Evolutionary conservation across 2,329 filamentous ascomycete species (phyloP).

Genomic region (Aspergillus ibericus): DNA sequence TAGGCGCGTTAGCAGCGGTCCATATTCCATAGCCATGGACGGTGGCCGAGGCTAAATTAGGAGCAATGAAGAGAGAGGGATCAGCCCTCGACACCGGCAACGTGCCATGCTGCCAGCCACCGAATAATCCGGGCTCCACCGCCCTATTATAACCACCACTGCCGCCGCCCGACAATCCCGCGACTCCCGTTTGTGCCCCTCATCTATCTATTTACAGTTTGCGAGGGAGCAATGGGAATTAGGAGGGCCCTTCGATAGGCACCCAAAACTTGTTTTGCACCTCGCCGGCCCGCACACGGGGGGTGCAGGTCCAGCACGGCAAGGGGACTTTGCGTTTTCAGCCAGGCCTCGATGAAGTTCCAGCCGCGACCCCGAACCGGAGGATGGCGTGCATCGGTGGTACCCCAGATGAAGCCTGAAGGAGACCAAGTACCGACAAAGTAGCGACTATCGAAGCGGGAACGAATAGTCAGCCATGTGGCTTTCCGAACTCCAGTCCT

Average conservation of each 20-base stretch:
- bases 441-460: conserved; percentile 4
- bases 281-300: neutral
- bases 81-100: conserved; percentile 7
- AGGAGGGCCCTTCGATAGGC: neutral
- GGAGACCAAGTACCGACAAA: neutral
- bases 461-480: conserved; percentile 15
- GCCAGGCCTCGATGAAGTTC: neutral
- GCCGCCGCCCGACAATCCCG: conserved; percentile 5
- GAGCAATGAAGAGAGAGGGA: neutral
- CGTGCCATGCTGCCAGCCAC: conserved; percentile 18
- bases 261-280: conserved; percentile 1
- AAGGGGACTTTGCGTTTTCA: neutral
- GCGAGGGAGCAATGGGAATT: neutral
- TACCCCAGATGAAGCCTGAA: neutral
- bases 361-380: neutral
- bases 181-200: conserved; percentile 5
- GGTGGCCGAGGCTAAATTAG: neutral
- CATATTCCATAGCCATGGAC: neutral
- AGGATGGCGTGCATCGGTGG: neutral
- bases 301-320: neutral
- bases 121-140: conserved; percentile 14
- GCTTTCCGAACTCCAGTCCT: conserved; percentile 9
- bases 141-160: neutral
- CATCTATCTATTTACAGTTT: conserved; percentile 2
- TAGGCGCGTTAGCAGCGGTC: conserved; percentile 2